These are phyloP conservation scores for Coffea humblotiana DNA, from an alignment of 305 asterid genomes.

Conservation along the genomic window DNA sequence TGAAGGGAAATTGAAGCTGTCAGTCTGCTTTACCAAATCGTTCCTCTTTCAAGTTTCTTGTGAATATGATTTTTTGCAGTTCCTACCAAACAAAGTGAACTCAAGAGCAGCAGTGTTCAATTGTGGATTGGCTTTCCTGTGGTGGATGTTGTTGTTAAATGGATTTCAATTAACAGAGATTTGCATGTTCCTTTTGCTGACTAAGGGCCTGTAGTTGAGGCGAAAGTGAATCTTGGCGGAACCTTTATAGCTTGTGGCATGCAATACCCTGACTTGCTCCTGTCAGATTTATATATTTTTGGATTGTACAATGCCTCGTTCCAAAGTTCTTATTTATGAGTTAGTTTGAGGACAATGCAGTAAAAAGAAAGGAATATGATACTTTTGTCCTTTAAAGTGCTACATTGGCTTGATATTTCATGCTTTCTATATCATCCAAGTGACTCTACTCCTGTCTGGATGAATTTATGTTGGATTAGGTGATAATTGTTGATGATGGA, in stretches of 20 bases:
- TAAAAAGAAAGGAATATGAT: not conserved
- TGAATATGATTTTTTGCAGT: not conserved
- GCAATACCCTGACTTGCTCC: not conserved
- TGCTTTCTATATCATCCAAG: not conserved
- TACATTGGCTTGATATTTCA: not conserved
- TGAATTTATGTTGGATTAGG: conserved; percentile 50
- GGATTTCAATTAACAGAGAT: not conserved
- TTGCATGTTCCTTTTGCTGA: not conserved
- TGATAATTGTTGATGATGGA: conserved; percentile 93
- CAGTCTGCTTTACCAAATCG: not conserved
- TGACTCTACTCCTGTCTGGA: conserved; percentile 11
- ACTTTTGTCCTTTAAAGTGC: not conserved
- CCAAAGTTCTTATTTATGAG: not conserved
- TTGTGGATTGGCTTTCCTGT: not conserved
- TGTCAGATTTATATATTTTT: not conserved
- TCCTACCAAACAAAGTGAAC: not conserved
- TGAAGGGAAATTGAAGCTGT: not conserved
- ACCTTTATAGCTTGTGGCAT: not conserved
- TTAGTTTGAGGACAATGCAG: not conserved
- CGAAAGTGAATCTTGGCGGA: not conserved
- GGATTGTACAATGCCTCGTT: not conserved
- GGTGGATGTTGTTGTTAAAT: not conserved
- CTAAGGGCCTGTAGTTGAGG: not conserved
- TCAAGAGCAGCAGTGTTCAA: not conserved
- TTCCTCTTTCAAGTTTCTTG: not conserved